Conservation (phyloP, 2,329 filamentous ascomycete species). For the Trichothecium sympodiale region DNA sequence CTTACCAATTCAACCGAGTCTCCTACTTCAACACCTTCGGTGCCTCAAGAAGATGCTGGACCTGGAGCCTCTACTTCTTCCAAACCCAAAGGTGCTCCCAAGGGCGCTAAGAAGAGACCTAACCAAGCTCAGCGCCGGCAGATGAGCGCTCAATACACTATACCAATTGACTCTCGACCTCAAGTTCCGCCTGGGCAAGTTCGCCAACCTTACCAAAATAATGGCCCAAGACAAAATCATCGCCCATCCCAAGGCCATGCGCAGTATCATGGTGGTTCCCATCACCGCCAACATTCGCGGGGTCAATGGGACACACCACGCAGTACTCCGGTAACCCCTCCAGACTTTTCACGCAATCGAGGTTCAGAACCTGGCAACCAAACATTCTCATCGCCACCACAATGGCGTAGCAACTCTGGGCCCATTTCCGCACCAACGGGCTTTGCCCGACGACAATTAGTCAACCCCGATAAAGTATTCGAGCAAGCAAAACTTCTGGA, state of each 20-base stretch:
- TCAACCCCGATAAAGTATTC: slow-evolving; percentile 33
- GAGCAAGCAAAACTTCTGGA: slow-evolving; percentile 39
- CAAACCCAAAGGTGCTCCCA: slow-evolving; percentile 11
- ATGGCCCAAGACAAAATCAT: background rate
- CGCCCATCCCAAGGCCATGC: slow-evolving; percentile 13
- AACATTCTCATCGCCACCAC: background rate
- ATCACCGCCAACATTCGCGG: background rate
- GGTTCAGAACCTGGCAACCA: slow-evolving; percentile 6
- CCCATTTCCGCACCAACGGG: slow-evolving; percentile 8
- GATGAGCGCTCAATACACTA: slow-evolving; percentile 47
- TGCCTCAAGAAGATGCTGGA: background rate
- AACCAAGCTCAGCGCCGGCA: slow-evolving; percentile 55
- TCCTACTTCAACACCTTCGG: slow-evolving; percentile 5
- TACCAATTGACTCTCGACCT: slow-evolving; percentile 40
- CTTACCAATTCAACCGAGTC: slow-evolving; percentile 33
- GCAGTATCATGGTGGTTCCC: slow-evolving; percentile 7
- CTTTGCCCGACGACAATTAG: slow-evolving; percentile 17
- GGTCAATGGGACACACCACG: slow-evolving; percentile 3
- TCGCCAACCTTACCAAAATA: too few relatives aligned
- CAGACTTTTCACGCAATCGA: too few relatives aligned
- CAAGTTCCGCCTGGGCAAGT: slow-evolving; percentile 11
- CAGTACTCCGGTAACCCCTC: too few relatives aligned
- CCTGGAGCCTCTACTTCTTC: slow-evolving; percentile 1
- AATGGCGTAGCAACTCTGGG: slow-evolving; percentile 5
- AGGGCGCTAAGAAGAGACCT: slow-evolving; percentile 34